These are phyloP conservation scores for Cyclotella sp. DNA, from an alignment of 108 stramenopile species.

Conservation along the genomic window DNA sequence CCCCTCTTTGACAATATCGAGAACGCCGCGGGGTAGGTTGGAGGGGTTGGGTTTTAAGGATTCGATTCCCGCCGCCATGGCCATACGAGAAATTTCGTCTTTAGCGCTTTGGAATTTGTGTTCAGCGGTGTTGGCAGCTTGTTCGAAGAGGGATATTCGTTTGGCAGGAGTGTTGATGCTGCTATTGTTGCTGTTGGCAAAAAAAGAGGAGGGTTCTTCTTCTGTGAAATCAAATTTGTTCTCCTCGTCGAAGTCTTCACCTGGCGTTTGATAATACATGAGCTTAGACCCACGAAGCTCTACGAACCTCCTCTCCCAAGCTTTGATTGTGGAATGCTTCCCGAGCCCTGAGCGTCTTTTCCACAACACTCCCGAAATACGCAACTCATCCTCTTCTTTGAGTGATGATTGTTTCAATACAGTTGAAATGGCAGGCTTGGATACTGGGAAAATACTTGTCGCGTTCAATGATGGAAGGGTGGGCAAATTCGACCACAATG, in stretches of 20 bases:
- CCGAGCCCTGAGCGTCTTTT: conserved; percentile 50
- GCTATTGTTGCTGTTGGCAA: background rate
- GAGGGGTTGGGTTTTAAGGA: conserved; percentile 16
- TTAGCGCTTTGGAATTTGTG: conserved; percentile 34
- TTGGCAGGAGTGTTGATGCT: conserved; percentile 4
- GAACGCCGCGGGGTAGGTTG: conserved; percentile 63
- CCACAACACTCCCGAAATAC: conserved; percentile 46
- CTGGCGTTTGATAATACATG: conserved; percentile 40
- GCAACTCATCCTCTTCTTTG: conserved; percentile 18
- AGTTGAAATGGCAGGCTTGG: background rate
- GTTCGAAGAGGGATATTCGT: conserved; percentile 23
- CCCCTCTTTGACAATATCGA: conserved; percentile 81
- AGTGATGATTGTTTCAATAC: background rate
- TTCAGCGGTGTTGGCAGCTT: conserved; percentile 47
- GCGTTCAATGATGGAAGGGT: conserved; percentile 19
- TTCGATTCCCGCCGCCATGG: conserved; percentile 36
- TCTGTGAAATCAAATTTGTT: background rate
- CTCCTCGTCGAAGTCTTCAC: conserved; percentile 33
- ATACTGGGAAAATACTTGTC: background rate
- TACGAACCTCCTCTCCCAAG: conserved; percentile 47
- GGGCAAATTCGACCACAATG: conserved; percentile 20
- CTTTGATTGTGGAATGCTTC: conserved; percentile 34
- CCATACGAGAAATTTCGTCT: conserved; percentile 33
- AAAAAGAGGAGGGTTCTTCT: background rate
- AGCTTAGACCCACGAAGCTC: conserved; percentile 44